phyloP scores from a whole-genome alignment of 2,329 filamentous ascomycete species.

The Albifimbria verrucaria region DNA sequence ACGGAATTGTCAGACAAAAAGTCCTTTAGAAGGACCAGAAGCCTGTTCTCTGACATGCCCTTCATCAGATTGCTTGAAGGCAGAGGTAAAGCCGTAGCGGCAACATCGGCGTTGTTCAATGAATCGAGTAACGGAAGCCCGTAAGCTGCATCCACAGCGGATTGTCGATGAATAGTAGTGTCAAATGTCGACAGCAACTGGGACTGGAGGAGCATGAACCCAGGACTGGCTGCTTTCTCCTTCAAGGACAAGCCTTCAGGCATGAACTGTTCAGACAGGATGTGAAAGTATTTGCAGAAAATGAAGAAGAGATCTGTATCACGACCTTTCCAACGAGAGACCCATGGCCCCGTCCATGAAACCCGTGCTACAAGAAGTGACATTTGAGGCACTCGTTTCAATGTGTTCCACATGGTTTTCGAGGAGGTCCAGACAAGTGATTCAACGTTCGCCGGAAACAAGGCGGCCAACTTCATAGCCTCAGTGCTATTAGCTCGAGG shows the following conservation, averaged over 20 bases:
- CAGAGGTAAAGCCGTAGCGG: slow-evolving; percentile 55
- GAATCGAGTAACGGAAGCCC: slow-evolving; percentile 42
- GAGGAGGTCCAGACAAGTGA: slow-evolving; percentile 55
- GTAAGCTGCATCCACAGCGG: slow-evolving; percentile 43
- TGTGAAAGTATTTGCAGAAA: slow-evolving; percentile 84
- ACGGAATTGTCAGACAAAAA: slow-evolving; percentile 55
- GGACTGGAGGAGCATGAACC: slow-evolving; percentile 75
- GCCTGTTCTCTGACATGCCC: slow-evolving; percentile 83
- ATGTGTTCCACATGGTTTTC: slow-evolving; percentile 44
- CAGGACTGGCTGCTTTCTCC: slow-evolving; percentile 66
- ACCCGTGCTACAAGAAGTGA: slow-evolving; percentile 69
- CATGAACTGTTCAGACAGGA: slow-evolving; percentile 72
- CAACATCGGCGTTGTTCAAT: slow-evolving; percentile 59
- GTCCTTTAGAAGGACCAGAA: slow-evolving; percentile 79
- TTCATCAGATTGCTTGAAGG: slow-evolving; percentile 67
- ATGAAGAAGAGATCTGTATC: slow-evolving; percentile 91
- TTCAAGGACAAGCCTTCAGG: slow-evolving; percentile 49
- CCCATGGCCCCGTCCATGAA: slow-evolving; percentile 83
- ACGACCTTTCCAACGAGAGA: slow-evolving; percentile 78
- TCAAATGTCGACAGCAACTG: slow-evolving; percentile 79
- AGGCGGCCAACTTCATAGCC: slow-evolving; percentile 61
- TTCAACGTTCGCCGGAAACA: slow-evolving; percentile 67
- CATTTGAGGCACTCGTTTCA: slow-evolving; percentile 63
- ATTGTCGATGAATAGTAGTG: slow-evolving; percentile 77
- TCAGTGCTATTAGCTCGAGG: slow-evolving; percentile 52